These are phyloP conservation scores for Verticillium klebahnii DNA, from an alignment of 2,329 filamentous ascomycete genomes.

Conservation along the genomic window DNA sequence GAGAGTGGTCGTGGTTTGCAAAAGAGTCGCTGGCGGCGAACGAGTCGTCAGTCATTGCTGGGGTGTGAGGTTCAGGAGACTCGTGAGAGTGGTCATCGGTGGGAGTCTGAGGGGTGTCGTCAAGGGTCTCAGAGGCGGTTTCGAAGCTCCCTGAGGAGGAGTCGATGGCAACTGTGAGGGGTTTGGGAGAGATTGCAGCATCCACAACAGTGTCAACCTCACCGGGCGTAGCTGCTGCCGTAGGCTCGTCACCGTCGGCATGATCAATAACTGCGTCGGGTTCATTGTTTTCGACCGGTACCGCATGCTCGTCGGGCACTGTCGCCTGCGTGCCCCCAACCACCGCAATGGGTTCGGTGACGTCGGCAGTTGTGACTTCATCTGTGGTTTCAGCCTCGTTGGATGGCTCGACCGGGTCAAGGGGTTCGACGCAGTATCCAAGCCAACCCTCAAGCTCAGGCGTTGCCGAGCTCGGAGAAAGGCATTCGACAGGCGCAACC, in stretches of 20 bases:
- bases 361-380: background rate
- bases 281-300: background rate
- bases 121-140: background rate
- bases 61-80: background rate
- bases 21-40: background rate
- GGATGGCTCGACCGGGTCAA: background rate
- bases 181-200: background rate
- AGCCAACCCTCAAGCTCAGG: background rate
- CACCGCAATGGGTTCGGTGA: background rate
- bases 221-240: background rate
- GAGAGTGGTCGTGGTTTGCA: background rate
- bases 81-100: background rate
- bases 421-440: background rate
- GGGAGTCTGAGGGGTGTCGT: background rate
- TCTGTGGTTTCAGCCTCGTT: background rate
- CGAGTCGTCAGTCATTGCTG: constrained; percentile 2
- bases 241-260: background rate
- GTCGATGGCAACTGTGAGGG: background rate
- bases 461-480: too few species aligned
- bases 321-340: background rate
- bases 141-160: background rate
- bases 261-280: background rate
- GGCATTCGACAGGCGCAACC: background rate
- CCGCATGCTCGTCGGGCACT: background rate
- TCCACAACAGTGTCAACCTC: background rate